Conservation (phyloP, 345 rosid species). For the Excoecaria agallocha region DNA sequence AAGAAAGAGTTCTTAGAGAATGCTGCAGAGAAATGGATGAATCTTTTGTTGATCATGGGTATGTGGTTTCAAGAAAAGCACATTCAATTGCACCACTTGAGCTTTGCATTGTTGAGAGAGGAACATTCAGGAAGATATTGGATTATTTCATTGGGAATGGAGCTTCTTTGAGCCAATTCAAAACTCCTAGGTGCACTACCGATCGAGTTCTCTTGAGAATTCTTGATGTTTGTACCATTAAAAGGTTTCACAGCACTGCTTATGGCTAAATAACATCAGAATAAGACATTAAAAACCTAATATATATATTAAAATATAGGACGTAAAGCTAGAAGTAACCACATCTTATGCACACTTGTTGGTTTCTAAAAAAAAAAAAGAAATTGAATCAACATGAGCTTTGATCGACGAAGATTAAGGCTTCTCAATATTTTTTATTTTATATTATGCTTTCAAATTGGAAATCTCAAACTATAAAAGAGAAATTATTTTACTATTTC, state of each 20-base stretch:
- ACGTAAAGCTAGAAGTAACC: too few relatives aligned
- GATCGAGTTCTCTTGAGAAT: slow-evolving; percentile 54
- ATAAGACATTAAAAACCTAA: too few relatives aligned
- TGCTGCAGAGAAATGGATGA: slow-evolving; percentile 82
- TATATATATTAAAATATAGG: too few relatives aligned
- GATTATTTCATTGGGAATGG: slow-evolving; percentile 71
- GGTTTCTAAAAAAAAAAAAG: too few relatives aligned
- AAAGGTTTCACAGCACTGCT: slow-evolving; percentile 62
- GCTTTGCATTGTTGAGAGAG: slow-evolving; percentile 68
- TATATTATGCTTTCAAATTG: too few relatives aligned
- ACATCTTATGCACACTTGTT: too few relatives aligned
- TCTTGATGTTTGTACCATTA: slow-evolving; percentile 56
- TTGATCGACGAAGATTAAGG: too few relatives aligned
- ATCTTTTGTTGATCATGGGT: slow-evolving; percentile 73
- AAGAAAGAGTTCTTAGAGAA: slow-evolving; percentile 53
- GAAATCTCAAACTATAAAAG: too few relatives aligned
- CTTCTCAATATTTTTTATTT: too few relatives aligned
- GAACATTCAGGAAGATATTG: slow-evolving; percentile 72
- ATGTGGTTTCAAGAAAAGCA: slow-evolving; percentile 70
- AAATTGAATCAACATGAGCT: too few relatives aligned
- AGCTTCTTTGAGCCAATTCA: slow-evolving; percentile 86
- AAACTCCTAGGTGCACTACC: slow-evolving; percentile 90
- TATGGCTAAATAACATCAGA: slow-evolving; percentile 25
- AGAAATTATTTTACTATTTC: too few relatives aligned
- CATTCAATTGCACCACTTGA: slow-evolving; percentile 83